Base-by-base conservation (phyloP, 2,329 filamentous ascomycete genomes). In the Penicillium sp. region DNA sequence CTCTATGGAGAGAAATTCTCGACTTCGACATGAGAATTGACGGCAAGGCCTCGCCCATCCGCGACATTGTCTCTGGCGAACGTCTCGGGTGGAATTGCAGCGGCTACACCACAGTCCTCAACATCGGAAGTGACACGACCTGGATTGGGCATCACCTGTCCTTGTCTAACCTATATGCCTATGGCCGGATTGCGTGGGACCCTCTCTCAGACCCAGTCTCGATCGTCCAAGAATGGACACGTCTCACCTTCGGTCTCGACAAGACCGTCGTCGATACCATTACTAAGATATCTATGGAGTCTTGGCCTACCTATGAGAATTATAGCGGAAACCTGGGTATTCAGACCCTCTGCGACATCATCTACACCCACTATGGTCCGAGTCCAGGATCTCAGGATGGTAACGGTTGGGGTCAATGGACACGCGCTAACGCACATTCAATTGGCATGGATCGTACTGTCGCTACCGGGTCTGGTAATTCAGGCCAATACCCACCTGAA, bases 361-460 rank as follows among this genome's bases (percentile, higher is more conserved):
- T 89, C 0, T 85, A 86, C 63, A 85, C 84, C 38, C 88, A 91
- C 75, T 89, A 85, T 70, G 89, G 89, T 0, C 88, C 89, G 0
- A 89, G 88, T 60, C 88, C 89, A 1, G 85, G 83, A 8, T 87
- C 85, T 0, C 86, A 89, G 70, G 89, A 91, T 64, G 81, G 82
- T 67, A 91, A 90, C 67, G 83, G 84, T 1, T 91, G 87, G 87
- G 89, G 89, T 10, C 88, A 90, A 71, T 91, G 89, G 88, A 91
- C 89, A 0, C 84, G 89, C 3, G 89, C 89, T 0, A 85, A 90
- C 63, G 72, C 73, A 0, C 67, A 78, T 24, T 80, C 80, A 3
- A 86, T 91, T 58, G 89, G 89, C 0, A 91, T 91, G 89, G 89
- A 91, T 68, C 83, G 89, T 10, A 91, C 89, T 0, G 85, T 89